Conservation (phyloP, 73 alveolate genomes). For the Breviolum minutum region DNA sequence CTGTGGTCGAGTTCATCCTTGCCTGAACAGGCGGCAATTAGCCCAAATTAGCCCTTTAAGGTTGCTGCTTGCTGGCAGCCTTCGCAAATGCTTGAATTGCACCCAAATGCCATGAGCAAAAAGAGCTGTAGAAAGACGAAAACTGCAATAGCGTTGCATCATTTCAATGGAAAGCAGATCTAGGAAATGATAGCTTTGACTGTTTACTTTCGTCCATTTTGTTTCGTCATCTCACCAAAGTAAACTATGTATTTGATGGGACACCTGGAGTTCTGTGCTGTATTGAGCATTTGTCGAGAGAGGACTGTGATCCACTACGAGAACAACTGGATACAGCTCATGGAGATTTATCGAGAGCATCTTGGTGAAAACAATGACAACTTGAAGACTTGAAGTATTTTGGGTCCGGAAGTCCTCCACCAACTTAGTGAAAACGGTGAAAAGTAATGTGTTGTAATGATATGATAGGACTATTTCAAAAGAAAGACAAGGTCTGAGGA, state of each 20-base stretch:
- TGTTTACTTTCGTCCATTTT: not conserved
- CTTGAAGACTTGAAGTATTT: not conserved
- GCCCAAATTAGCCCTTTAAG: no score
- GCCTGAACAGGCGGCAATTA: no score
- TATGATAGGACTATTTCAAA: not conserved
- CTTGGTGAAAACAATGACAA: not conserved
- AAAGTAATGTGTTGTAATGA: no score
- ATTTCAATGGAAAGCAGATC: no score
- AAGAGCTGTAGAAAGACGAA: not conserved
- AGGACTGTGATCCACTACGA: constrained; percentile 94
- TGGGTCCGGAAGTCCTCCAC: not conserved
- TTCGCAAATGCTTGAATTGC: not conserved
- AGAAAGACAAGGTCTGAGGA: not conserved
- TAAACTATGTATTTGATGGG: not conserved
- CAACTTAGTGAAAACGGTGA: no score
- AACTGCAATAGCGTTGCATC: no score
- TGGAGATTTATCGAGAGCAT: constrained; percentile 76
- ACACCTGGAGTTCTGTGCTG: not conserved
- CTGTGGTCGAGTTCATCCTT: no score
- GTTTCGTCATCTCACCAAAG: not conserved
- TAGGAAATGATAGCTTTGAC: no score
- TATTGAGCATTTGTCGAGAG: not conserved
- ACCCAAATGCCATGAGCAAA: constrained; percentile 18
- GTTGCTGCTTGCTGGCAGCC: not conserved
- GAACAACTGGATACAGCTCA: constrained; percentile 66